Percentiles rank a stretch among this genome's conserved stretches.
Conservation (phyloP, 2,329 filamentous ascomycete genomes). For the Parastagonospora nodorum region DNA sequence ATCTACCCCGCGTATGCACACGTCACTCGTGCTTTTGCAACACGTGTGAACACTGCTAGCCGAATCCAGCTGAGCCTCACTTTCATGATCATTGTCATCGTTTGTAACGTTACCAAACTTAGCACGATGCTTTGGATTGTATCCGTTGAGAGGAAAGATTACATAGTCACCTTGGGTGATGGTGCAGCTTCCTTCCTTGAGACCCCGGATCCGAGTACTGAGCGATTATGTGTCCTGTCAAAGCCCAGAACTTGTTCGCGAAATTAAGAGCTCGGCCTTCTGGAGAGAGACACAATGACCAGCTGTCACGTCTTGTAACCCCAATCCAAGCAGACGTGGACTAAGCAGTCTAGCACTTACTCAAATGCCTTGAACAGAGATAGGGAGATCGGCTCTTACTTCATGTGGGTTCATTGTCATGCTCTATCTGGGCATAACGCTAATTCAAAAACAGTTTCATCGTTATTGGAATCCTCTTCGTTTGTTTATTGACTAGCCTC, state of each 20-base stretch:
- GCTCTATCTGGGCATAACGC: background rate
- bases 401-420: background rate
- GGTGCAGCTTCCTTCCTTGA: slow-evolving; percentile 21
- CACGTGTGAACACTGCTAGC: background rate
- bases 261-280: background rate
- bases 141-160: slow-evolving; percentile 9
- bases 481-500: background rate
- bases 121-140: slow-evolving; percentile 15
- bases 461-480: slow-evolving; percentile 1
- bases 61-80: slow-evolving; percentile 20
- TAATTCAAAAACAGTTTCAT: background rate
- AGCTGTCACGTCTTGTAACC: background rate
- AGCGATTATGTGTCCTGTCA: slow-evolving; percentile 6
- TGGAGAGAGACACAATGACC: background rate
- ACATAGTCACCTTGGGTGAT: slow-evolving; percentile 27
- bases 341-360: background rate
- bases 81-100: slow-evolving; percentile 23
- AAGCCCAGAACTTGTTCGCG: slow-evolving; percentile 1
- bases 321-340: slow-evolving; percentile 1
- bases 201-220: slow-evolving; percentile 10
- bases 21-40: slow-evolving; percentile 11
- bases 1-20: slow-evolving; percentile 3
- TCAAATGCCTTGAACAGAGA: slow-evolving; percentile 4
- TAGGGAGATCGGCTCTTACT: slow-evolving; percentile 3
- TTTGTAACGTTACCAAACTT: slow-evolving; percentile 23